Percentiles rank a stretch among this genome's conserved stretches.
phyloP scores from a whole-genome alignment of 2,329 filamentous ascomycete species.

The Xylariaceae sp. region DNA sequence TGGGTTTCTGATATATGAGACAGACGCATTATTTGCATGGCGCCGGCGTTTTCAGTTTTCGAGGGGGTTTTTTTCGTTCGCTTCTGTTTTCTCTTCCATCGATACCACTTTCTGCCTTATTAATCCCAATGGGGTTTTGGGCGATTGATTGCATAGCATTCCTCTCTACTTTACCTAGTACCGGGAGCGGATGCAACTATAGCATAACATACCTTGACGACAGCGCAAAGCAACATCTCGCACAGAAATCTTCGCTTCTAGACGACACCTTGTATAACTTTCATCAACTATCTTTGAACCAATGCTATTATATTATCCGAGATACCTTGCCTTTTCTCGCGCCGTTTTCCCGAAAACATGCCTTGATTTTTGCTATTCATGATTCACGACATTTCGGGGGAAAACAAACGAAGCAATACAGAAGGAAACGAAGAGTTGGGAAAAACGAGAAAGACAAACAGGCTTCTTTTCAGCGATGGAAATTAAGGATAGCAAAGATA shows the following conservation, averaged over 20 bases:
- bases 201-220: neutral
- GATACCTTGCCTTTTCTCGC: neutral
- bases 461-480: conserved; percentile 1
- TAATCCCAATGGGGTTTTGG: too few relatives aligned
- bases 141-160: too few relatives aligned
- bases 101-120: conserved; percentile 37
- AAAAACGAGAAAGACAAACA: neutral
- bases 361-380: neutral
- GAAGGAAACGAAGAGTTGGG: neutral
- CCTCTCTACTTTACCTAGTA: neutral
- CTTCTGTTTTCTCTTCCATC: conserved; percentile 24
- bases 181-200: neutral
- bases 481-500: conserved; percentile 3
- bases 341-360: neutral
- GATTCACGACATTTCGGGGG: neutral
- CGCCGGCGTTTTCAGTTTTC: conserved; percentile 43
- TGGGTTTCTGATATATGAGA: conserved; percentile 32
- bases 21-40: conserved; percentile 46
- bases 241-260: too few relatives aligned
- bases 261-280: conserved; percentile 34
- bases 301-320: neutral
- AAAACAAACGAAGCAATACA: neutral
- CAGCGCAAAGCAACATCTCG: neutral
- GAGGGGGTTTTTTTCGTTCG: conserved; percentile 13
- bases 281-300: conserved; percentile 28